A percentile compares a stretch with the other conserved stretches of the same genome.
Conservation (phyloP, 345 rosid species). For the Erodium maritimum region DNA sequence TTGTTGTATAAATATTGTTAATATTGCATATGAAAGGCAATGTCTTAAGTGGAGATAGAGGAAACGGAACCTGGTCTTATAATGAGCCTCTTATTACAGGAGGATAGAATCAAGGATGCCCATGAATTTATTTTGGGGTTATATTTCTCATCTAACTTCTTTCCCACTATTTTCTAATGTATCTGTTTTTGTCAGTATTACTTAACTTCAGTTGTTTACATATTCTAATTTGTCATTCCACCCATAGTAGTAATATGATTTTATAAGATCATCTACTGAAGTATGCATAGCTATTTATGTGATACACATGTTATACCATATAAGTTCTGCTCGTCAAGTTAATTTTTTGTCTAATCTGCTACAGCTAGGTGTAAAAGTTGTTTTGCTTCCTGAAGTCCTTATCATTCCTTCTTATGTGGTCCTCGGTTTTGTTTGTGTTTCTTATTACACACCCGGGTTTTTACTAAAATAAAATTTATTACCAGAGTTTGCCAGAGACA, state of each 20-base stretch:
- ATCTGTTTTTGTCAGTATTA: no score
- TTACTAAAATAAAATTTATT: background rate
- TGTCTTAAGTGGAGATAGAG: no score
- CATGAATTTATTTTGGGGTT: no score
- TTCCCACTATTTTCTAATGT: no score
- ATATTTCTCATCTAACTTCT: background rate
- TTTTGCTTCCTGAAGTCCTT: background rate
- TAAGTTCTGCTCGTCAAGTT: background rate
- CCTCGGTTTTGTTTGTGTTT: background rate
- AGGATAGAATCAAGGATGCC: background rate
- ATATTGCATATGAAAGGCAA: no score
- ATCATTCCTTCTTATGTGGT: background rate
- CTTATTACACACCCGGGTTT: background rate
- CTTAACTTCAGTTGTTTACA: background rate
- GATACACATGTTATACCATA: background rate
- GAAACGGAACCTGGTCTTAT: no score
- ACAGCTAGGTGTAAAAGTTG: background rate
- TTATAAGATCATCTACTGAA: background rate
- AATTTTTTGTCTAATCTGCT: background rate
- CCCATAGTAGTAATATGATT: background rate
- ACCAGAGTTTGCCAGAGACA: slow-evolving; percentile 4
- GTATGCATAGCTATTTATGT: background rate
- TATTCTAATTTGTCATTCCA: no score
- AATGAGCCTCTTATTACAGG: no score
- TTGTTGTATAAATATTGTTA: no score